Percentiles rank a stretch among this genome's conserved stretches.
These are phyloP conservation scores for Glonium stellatum DNA, from an alignment of 495 filamentous ascomycete genomes.

Conservation along the genomic window DNA sequence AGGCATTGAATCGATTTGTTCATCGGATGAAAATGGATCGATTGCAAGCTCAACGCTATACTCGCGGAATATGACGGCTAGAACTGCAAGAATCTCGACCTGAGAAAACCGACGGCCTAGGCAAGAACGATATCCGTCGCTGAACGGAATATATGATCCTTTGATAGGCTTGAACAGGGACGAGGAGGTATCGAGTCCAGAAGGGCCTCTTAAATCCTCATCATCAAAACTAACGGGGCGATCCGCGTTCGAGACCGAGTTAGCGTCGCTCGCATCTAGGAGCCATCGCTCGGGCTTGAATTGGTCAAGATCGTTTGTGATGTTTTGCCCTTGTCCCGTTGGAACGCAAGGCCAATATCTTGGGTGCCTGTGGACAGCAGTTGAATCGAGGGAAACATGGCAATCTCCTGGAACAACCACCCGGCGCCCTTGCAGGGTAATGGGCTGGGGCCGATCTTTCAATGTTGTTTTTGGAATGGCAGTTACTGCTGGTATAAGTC, in stretches of 20 bases:
- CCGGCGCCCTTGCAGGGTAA: conserved; percentile 46
- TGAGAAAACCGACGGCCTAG: conserved; percentile 66
- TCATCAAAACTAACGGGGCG: conserved; percentile 39
- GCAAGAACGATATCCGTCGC: conserved; percentile 63
- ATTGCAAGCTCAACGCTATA: conserved; percentile 63
- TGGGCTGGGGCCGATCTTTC: conserved; percentile 41
- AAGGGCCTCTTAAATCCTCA: conserved; percentile 50
- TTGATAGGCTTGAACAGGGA: conserved; percentile 52
- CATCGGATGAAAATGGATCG: conserved; percentile 52
- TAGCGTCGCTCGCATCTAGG: conserved; percentile 37
- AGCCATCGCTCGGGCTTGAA: conserved; percentile 56
- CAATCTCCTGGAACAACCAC: conserved; percentile 45
- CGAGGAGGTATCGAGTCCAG: conserved; percentile 47
- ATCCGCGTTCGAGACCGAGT: conserved; percentile 38
- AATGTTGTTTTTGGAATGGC: conserved; percentile 54
- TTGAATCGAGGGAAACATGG: conserved; percentile 42
- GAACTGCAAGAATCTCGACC: conserved; percentile 64
- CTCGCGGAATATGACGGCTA: conserved; percentile 57
- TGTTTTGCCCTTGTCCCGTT: background rate
- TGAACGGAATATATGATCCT: conserved; percentile 68
- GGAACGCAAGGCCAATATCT: conserved; percentile 43
- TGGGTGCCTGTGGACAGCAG: conserved; percentile 53
- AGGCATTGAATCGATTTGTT: conserved; percentile 52
- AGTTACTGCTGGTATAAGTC: conserved; percentile 54
- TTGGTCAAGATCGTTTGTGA: conserved; percentile 41